phyloP scores from a whole-genome alignment of 257 asterid species.

The Ajuga chamaepitys region DNA sequence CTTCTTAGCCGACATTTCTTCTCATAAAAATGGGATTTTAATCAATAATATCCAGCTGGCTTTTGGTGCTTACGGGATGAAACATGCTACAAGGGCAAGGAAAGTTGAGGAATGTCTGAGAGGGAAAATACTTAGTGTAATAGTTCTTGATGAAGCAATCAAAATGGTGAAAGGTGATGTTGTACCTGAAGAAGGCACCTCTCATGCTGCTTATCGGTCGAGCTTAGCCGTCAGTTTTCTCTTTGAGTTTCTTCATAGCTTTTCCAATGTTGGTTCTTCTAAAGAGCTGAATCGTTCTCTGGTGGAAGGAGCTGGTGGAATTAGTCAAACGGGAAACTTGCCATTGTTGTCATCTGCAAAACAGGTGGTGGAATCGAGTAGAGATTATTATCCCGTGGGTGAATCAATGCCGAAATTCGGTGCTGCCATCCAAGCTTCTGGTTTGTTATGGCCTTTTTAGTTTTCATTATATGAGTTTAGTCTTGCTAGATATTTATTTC shows the following conservation, averaged over 20 bases:
- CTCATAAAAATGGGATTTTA: not conserved
- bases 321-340: not conserved
- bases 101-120: slow-evolving; percentile 16
- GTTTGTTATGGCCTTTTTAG: not conserved
- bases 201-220: slow-evolving; percentile 6
- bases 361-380: slow-evolving; percentile 3
- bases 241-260: slow-evolving; percentile 10
- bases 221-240: slow-evolving; percentile 15
- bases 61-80: slow-evolving; percentile 18
- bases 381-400: slow-evolving; percentile 8
- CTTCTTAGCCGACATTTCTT: slow-evolving; percentile 9
- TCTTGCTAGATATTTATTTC: too few species aligned
- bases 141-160: slow-evolving; percentile 6
- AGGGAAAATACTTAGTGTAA: not conserved
- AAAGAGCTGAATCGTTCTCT: not conserved
- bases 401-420: slow-evolving; percentile 11
- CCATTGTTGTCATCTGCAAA: slow-evolving; percentile 9
- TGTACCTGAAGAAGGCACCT: slow-evolving; percentile 14
- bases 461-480: not conserved
- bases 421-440: slow-evolving; percentile 18
- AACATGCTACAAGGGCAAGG: slow-evolving; percentile 9
- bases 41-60: slow-evolving; percentile 8
- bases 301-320: too few species aligned
- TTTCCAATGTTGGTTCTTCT: too few species aligned
- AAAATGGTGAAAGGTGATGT: slow-evolving; percentile 1